Conservation (phyloP, 2,329 filamentous ascomycete genomes). For the Chrysosphaeria jannelii region DNA sequence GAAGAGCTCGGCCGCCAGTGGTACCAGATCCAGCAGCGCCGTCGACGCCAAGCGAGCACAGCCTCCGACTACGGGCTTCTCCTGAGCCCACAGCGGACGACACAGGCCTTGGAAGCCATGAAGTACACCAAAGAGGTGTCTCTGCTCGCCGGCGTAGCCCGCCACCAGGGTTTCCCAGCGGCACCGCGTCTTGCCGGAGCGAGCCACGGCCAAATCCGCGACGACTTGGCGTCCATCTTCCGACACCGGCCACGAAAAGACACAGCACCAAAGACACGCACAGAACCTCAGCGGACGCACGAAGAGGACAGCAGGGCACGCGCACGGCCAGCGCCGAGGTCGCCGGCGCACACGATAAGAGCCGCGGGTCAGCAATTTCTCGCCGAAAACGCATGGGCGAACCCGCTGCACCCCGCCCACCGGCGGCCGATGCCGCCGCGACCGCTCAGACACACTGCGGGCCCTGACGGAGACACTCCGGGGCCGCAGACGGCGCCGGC, state of each 20-base stretch:
- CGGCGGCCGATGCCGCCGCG: background rate
- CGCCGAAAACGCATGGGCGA: slow-evolving; percentile 76
- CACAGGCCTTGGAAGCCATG: slow-evolving; percentile 58
- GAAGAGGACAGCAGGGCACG: background rate
- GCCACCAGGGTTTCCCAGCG: slow-evolving; percentile 86
- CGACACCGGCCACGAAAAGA: slow-evolving; percentile 9
- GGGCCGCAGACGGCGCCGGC: too few relatives aligned
- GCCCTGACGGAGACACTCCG: too few relatives aligned
- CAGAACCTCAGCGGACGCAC: background rate
- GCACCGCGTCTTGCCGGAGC: slow-evolving; percentile 60
- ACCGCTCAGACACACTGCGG: too few relatives aligned
- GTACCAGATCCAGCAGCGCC: slow-evolving; percentile 75
- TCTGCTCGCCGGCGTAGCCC: slow-evolving; percentile 65
- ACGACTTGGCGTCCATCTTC: slow-evolving; percentile 69
- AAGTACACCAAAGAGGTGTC: slow-evolving; percentile 92
- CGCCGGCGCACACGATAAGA: slow-evolving; percentile 16
- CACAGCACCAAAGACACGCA: background rate
- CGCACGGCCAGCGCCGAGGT: background rate
- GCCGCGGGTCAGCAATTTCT: slow-evolving; percentile 64
- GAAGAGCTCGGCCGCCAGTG: slow-evolving; percentile 65
- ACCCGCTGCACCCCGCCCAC: slow-evolving; percentile 52
- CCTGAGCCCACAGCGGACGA: slow-evolving; percentile 45
- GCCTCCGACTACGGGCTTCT: slow-evolving; percentile 57
- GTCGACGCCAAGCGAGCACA: slow-evolving; percentile 35
- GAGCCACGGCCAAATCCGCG: slow-evolving; percentile 42